Conservation (phyloP, 768 basidiomycete species). For the Podaxis sp. region DNA sequence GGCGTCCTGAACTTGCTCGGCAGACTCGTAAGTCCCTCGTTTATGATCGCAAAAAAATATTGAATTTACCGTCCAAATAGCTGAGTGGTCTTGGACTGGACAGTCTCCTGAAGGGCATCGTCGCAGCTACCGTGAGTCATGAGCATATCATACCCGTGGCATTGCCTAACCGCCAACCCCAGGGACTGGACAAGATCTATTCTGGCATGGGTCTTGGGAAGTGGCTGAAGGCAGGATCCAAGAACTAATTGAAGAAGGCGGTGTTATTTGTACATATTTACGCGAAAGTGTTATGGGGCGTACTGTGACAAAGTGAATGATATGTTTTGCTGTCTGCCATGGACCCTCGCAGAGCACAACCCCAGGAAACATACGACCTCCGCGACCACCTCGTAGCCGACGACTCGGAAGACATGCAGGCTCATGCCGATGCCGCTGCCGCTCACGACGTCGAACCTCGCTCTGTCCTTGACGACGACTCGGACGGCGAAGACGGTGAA, state of each 20-base stretch:
- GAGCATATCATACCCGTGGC: too few relatives aligned
- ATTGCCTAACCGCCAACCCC: not conserved
- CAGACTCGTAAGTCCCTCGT: conserved; percentile 18
- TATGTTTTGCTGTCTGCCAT: not conserved
- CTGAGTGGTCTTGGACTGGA: conserved; percentile 32
- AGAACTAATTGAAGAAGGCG: too few relatives aligned
- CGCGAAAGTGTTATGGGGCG: not conserved
- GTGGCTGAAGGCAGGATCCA: conserved; percentile 19
- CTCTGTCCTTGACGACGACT: conserved; percentile 84
- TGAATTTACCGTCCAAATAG: not conserved
- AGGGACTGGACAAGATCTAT: conserved; percentile 35
- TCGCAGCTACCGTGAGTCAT: conserved; percentile 26
- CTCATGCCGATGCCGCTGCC: conserved; percentile 9
- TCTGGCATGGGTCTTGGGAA: conserved; percentile 30
- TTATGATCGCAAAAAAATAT: too few relatives aligned
- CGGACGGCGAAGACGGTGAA: conserved; percentile 69
- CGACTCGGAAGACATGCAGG: conserved; percentile 7
- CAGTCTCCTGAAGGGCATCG: conserved; percentile 29
- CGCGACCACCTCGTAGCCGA: conserved; percentile 7
- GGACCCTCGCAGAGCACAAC: not conserved
- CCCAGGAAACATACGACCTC: conserved; percentile 10
- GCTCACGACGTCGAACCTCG: conserved; percentile 61
- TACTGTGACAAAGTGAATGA: not conserved
- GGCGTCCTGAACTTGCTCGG: conserved; percentile 37
- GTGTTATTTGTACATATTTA: not conserved